Evolutionary conservation across 2,329 filamentous ascomycete species (phyloP).

Genomic region (Xylaria sp.): DNA sequence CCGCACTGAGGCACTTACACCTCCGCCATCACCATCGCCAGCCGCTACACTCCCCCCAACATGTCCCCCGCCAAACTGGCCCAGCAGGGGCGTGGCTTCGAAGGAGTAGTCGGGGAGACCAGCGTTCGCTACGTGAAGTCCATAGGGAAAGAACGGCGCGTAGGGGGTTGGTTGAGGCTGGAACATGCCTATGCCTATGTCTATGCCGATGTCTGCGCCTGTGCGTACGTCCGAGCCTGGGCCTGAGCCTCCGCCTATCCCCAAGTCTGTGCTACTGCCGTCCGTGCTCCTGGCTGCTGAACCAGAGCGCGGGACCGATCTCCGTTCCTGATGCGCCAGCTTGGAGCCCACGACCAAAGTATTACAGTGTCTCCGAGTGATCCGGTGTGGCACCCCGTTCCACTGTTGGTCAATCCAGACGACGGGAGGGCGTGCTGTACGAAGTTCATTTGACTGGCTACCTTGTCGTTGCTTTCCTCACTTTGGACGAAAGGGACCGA

Average conservation of each 20-base stretch:
- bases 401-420: constrained; percentile 16
- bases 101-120: constrained; percentile 39
- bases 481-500: constrained; percentile 7
- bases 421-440: constrained; percentile 14
- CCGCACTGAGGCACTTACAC: constrained; percentile 29
- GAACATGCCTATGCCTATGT: constrained; percentile 51
- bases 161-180: constrained; percentile 59
- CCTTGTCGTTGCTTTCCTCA: constrained; percentile 5
- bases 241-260: neutral
- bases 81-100: constrained; percentile 37
- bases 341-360: constrained; percentile 23
- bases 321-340: constrained; percentile 28
- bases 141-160: constrained; percentile 51
- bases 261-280: constrained; percentile 7
- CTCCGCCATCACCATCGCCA: constrained; percentile 16
- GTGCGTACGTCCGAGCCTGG: neutral
- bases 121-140: constrained; percentile 43
- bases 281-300: constrained; percentile 17
- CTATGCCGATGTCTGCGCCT: constrained; percentile 5
- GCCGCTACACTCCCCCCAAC: constrained; percentile 26
- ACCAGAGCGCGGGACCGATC: constrained; percentile 20
- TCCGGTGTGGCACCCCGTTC: constrained; percentile 13
- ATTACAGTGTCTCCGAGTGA: constrained; percentile 15
- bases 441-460: constrained; percentile 28
- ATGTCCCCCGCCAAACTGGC: constrained; percentile 36